Base-by-base conservation (phyloP, 495 filamentous ascomycete species). In the Aspergillus taichungensis region DNA sequence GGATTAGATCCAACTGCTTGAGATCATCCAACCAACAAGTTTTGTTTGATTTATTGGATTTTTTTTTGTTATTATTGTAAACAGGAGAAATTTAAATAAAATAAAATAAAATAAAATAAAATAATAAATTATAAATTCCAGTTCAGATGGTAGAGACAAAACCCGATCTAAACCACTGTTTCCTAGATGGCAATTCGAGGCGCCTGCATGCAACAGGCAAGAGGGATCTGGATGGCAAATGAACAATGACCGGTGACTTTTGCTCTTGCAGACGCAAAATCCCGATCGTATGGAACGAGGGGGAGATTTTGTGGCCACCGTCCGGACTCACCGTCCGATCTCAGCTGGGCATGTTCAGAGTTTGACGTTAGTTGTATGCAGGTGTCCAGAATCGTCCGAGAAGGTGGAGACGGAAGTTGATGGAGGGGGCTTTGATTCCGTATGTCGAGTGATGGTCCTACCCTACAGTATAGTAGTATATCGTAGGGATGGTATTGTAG, bases 301-400 rank as follows among this genome's bases (percentile, higher is more conserved):
- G 5, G 34, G 12, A 36, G 31, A 11, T 34, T 38, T 41, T 44
- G 41, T 54, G 49, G 54, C 54, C 54, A 53, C 51, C 34, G 32
- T 40, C 33, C 54, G 54, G 51, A 47, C 50, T 57, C 47, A 43
- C 50, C 54, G 50, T 56, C 46, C 54, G 47, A 56, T 56, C 54
- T 56, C 54, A 56, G 54, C 46, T 53, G 54, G 35, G 46, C 43
- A 36, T 30, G 36, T 30, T 31, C 13, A 36, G 41, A 41, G 40
- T 44, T 49, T 40, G 47, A 45, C 37, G 47, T 52, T 53, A 49
- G 42, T 43, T 48, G 42, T 37, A 51, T 57, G 54, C 54, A 57
- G 46, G 51, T 51, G 54, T 54, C 54, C 54, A 54, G 51, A 57
- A 57, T 42, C 30, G 54, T 57, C 54, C 36, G 44, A 31, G 47